Evolutionary conservation across 345 rosid species (phyloP), one percentile per base, ranked within the genome.

Genomic region (Turnera subulata): DNA sequence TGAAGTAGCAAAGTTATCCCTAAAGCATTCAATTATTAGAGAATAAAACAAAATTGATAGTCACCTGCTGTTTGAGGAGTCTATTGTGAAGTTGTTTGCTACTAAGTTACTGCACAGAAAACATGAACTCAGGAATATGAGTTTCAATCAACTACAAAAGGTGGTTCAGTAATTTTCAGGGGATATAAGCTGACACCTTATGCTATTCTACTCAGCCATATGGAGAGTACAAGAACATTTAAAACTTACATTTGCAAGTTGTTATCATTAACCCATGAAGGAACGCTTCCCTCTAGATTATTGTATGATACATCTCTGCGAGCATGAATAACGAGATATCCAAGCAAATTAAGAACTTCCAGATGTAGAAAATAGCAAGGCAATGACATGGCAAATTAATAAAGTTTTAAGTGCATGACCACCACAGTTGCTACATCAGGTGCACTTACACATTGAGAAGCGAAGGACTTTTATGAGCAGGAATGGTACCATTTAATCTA

Each of bases 281-380:
- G 95, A 65, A 84, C 61, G 66, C 44, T 78, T 26, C 93, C 93
- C 2, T 60, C 49, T 72, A 87, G 73, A 69, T 75, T 74, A 69
- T 90, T 90, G 73, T 87, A 87, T 0, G 95, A 83, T 44, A 83
- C 75, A 76, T 90, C 97, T 80, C 97, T 87, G 76, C 39, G 50
- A 75, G 50, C 22, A 50, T 14, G 33, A 52, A 48, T 56, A 25
- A 29, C 5, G 35, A 29, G 35, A 29, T 29, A 8, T 29, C 35
- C n/a, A 29, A 8, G 35, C 8, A 29, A 29, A 29, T 29, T 29
- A 29, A 29, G n/a, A n/a, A 29, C 35, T 29, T 29, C n/a, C n/a
- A n/a, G n/a, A n/a, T 29, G 8, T 4, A 29, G 35, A 29, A 4
- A 29, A 29, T 3, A 29, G 35, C 8, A 29, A 29, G 35, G 5